Evolutionary conservation across 306 rosid genomes (phyloP).

Genomic region (Hylodesmum podocarpum): DNA sequence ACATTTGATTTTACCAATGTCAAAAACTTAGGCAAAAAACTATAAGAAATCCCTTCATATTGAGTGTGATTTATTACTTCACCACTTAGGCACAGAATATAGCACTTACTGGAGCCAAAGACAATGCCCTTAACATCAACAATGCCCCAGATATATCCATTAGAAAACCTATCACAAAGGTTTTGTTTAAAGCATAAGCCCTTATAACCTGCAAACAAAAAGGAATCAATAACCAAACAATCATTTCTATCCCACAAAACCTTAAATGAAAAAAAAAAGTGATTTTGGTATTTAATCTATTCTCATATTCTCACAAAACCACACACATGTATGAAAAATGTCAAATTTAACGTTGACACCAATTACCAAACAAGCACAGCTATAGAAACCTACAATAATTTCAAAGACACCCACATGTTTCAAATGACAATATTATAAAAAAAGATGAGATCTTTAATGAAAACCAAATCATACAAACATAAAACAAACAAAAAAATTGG

Average conservation of each 20-base stretch:
- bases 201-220: constrained; percentile 63
- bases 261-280: not conserved
- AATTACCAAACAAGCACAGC: not conserved
- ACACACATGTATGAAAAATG: not conserved
- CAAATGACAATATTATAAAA: not conserved
- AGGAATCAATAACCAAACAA: not conserved
- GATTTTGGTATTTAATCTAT: not conserved
- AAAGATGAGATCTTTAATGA: constrained; percentile 6
- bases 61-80: not conserved
- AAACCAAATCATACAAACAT: not conserved
- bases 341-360: not conserved
- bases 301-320: constrained; percentile 7
- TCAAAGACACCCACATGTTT: constrained; percentile 17
- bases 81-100: not conserved
- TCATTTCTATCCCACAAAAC: not conserved
- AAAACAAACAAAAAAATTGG: not conserved
- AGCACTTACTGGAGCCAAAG: constrained; percentile 82
- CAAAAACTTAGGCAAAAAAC: not conserved
- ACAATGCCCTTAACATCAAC: constrained; percentile 80
- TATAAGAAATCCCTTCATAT: not conserved
- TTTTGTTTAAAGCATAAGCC: constrained; percentile 74
- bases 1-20: constrained; percentile 28
- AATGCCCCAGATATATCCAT: constrained; percentile 88
- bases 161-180: constrained; percentile 72
- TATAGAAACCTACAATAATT: not conserved